These are phyloP conservation scores for Auricularia sp. DNA, from an alignment of 768 basidiomycete genomes.

Conservation along the genomic window DNA sequence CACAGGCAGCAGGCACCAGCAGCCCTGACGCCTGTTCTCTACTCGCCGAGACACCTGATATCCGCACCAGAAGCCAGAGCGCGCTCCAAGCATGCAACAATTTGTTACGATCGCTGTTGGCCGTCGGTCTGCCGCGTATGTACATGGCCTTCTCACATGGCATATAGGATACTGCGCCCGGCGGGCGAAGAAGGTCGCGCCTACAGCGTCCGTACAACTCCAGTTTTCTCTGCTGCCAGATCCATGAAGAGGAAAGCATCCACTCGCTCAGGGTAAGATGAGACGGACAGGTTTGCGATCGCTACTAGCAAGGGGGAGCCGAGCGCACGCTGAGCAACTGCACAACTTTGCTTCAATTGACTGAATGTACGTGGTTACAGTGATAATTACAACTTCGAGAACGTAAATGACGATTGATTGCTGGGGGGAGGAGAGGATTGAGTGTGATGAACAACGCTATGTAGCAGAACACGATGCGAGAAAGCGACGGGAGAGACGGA, in stretches of 20 bases:
- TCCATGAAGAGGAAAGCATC: not conserved
- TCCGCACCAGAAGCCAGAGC: not conserved
- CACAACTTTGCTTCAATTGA: not conserved
- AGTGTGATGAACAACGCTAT: not conserved
- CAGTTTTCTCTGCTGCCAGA: not conserved
- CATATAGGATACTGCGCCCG: not conserved
- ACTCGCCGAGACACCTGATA: not conserved
- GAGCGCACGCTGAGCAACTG: no score
- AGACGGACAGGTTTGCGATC: not conserved
- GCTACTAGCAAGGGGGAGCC: no score
- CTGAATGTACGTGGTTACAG: not conserved
- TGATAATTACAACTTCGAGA: constrained; percentile 1
- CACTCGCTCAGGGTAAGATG: not conserved
- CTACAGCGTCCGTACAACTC: not conserved
- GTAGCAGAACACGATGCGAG: not conserved
- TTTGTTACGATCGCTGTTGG: not conserved
- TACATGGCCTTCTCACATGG: not conserved
- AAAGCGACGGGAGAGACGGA: not conserved
- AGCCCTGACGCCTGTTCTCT: no score
- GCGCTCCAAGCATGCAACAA: no score
- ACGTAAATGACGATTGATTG: not conserved
- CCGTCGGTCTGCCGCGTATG: not conserved
- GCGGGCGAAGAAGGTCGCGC: not conserved
- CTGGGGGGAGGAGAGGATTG: not conserved
- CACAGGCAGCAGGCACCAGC: no score